Percentiles rank a stretch among this genome's conserved stretches.
Conservation (phyloP, 1,139 yeast genomes). For the Candida gigantensis region DNA sequence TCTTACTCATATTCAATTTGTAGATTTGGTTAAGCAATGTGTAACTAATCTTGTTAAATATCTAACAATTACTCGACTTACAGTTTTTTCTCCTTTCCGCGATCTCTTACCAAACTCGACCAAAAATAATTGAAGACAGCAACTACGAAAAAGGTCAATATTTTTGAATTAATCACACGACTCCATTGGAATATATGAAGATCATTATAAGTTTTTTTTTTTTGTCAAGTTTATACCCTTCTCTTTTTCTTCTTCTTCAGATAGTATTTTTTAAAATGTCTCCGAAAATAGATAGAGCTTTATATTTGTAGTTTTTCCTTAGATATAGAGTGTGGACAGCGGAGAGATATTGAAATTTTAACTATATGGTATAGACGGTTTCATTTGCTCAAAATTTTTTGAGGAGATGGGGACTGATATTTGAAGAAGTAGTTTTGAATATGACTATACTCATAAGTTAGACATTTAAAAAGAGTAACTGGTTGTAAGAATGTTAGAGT, state of each 20-base stretch:
- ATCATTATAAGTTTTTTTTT: too few relatives aligned
- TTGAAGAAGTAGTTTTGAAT: conserved; percentile 1
- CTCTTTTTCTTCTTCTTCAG: conserved; percentile 18
- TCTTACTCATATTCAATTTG: conserved; percentile 17
- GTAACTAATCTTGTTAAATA: too few relatives aligned
- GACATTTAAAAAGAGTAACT: not conserved
- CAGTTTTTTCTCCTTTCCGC: too few relatives aligned
- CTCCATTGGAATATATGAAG: too few relatives aligned
- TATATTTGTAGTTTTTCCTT: conserved; percentile 35
- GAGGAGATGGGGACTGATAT: not conserved
- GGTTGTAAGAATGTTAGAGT: not conserved
- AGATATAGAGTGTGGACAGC: conserved; percentile 70
- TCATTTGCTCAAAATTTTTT: not conserved
- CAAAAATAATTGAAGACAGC: not conserved
- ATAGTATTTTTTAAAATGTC: conserved; percentile 28
- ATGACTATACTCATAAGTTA: conserved; percentile 2
- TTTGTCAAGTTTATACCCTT: conserved; percentile 12
- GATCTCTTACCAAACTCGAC: too few relatives aligned
- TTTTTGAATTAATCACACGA: too few relatives aligned
- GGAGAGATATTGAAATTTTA: conserved; percentile 47
- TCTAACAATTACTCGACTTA: too few relatives aligned
- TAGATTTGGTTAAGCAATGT: too few relatives aligned
- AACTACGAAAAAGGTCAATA: too few relatives aligned
- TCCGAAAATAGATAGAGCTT: conserved; percentile 65
- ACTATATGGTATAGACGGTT: not conserved